These are phyloP conservation scores for Fusarium redolens DNA, from an alignment of 2,329 filamentous ascomycete species.

Conservation along the genomic window DNA sequence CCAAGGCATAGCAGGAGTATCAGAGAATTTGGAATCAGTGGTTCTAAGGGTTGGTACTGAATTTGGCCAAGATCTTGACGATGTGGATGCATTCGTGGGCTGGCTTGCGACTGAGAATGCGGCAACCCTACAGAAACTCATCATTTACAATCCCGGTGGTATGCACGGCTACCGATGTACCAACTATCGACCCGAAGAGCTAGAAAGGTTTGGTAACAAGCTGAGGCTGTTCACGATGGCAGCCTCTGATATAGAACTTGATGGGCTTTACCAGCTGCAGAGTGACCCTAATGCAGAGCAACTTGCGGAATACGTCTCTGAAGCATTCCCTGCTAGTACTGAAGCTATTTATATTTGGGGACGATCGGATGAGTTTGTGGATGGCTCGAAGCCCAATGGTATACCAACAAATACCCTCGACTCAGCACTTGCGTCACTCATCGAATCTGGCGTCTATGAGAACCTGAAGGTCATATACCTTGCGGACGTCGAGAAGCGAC, in stretches of 20 bases:
- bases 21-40: neutral
- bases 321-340: neutral
- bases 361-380: accelerated
- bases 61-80: accelerated
- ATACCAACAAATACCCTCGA: neutral
- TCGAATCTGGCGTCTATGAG: neutral
- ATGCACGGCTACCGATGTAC: neutral
- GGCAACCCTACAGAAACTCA: conserved; percentile 1
- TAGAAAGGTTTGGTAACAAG: accelerated
- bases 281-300: neutral
- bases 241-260: neutral
- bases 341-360: conserved; percentile 27
- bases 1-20: accelerated
- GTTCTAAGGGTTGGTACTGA: neutral
- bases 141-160: conserved; percentile 8
- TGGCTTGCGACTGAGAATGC: neutral
- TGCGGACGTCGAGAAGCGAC: conserved; percentile 3
- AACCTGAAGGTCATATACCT: conserved; percentile 27
- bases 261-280: neutral
- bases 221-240: conserved; percentile 8
- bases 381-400: accelerated
- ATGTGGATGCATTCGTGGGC: neutral
- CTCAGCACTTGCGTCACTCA: conserved; percentile 1
- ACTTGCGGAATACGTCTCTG: neutral
- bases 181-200: neutral